A percentile compares a stretch with the other conserved stretches of the same genome.
Conservation (phyloP, 805 yeast genomes). For the Candida argentea region DNA sequence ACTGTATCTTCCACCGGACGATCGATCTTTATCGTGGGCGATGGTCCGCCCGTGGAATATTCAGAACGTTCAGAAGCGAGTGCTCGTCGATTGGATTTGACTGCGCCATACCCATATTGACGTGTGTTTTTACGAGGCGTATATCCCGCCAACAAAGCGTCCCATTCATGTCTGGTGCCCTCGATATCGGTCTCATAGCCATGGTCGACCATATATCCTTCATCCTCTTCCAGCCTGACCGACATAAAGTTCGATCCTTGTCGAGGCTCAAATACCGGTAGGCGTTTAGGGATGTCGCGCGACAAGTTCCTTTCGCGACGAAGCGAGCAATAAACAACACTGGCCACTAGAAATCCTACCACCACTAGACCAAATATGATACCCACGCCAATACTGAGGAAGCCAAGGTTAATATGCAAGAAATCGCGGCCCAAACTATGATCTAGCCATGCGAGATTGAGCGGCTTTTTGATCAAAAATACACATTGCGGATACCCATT, state of each 20-base stretch:
- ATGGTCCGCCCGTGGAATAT: background rate
- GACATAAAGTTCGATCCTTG: constrained; percentile 27
- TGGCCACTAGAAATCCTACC: constrained; percentile 11
- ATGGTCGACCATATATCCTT: constrained; percentile 15
- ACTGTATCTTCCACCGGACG: constrained; percentile 1
- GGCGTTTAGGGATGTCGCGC: constrained; percentile 1
- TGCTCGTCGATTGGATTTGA: too few species aligned
- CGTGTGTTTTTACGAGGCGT: constrained; percentile 9
- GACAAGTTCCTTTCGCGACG: constrained; percentile 3
- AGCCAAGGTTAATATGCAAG: constrained; percentile 53
- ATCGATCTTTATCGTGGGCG: background rate
- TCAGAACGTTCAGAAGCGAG: too few species aligned
- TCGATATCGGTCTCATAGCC: constrained; percentile 38
- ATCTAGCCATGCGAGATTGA: constrained; percentile 55
- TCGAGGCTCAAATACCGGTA: constrained; percentile 4
- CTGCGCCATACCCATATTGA: constrained; percentile 1
- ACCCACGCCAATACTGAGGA: constrained; percentile 60
- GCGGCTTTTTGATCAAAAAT: constrained; percentile 56
- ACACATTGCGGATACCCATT: constrained; percentile 36
- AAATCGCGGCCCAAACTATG: constrained; percentile 26
- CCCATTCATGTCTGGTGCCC: constrained; percentile 20
- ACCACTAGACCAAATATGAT: constrained; percentile 48
- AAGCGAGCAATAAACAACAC: constrained; percentile 5
- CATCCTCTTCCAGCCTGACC: constrained; percentile 23
- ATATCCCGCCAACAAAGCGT: constrained; percentile 18